Percentiles rank a stretch among this genome's conserved stretches.
These are phyloP conservation scores for Anthracocystis setariae DNA, from an alignment of 1,284 basidiomycete genomes.

Conservation along the genomic window DNA sequence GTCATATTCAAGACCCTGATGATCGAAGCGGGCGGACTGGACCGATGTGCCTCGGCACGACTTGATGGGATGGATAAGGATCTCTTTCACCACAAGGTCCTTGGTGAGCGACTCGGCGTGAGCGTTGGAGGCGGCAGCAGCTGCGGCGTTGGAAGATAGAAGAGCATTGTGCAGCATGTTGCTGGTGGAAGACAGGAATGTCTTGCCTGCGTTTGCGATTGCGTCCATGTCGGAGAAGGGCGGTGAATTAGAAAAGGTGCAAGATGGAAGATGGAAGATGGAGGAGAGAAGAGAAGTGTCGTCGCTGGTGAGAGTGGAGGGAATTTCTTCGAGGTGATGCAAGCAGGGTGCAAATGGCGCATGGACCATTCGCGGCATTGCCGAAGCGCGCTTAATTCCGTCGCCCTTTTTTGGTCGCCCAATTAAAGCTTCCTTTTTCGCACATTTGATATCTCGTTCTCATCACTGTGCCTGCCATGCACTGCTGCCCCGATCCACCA, in stretches of 20 bases:
- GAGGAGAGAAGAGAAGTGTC: not conserved
- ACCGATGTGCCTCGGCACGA: slow-evolving; percentile 59
- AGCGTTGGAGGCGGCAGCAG: slow-evolving; percentile 14
- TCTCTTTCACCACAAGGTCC: slow-evolving; percentile 36
- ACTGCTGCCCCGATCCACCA: not conserved
- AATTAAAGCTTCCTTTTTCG: not conserved
- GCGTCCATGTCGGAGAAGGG: slow-evolving; percentile 38
- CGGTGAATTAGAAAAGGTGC: not conserved
- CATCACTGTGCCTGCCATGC: not conserved
- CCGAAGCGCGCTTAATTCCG: no score
- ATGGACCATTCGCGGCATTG: not conserved
- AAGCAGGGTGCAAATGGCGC: not conserved
- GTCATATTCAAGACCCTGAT: slow-evolving; percentile 55
- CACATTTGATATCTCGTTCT: no score
- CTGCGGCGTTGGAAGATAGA: slow-evolving; percentile 20
- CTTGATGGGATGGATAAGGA: slow-evolving; percentile 62
- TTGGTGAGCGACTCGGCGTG: slow-evolving; percentile 47
- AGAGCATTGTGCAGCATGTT: slow-evolving; percentile 48
- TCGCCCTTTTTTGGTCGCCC: no score
- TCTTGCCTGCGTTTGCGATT: slow-evolving; percentile 21
- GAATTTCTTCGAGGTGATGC: no score
- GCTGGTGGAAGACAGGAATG: slow-evolving; percentile 34
- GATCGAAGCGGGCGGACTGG: slow-evolving; percentile 42
- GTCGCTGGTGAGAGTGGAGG: no score
- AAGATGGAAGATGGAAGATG: not conserved